Conservation (phyloP, 805 yeast genomes). For the Kockiozyma suomiensis region DNA sequence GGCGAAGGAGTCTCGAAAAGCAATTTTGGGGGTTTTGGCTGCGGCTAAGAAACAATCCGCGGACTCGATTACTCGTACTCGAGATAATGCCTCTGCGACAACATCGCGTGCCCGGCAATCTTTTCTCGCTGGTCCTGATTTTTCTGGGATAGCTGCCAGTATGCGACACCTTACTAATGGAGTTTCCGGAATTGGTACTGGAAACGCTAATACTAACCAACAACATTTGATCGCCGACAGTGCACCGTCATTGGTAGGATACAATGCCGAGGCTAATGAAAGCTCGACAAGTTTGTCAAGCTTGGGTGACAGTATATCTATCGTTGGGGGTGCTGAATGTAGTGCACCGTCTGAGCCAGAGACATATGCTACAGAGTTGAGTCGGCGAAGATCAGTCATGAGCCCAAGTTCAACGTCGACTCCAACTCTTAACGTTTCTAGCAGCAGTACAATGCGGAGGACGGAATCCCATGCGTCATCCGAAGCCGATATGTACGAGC, state of each 20-base stretch:
- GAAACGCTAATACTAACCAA: background rate
- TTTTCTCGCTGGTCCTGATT: constrained; percentile 16
- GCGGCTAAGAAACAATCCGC: constrained; percentile 30
- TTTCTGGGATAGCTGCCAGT: constrained; percentile 25
- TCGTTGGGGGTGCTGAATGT: constrained; percentile 7
- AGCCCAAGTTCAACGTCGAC: constrained; percentile 8
- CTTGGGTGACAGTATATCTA: background rate
- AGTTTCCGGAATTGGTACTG: background rate
- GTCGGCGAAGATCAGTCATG: background rate
- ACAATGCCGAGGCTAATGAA: constrained; percentile 15
- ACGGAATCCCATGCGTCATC: constrained; percentile 13
- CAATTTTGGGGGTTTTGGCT: constrained; percentile 27
- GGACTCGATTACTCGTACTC: constrained; percentile 23
- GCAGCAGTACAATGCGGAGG: background rate
- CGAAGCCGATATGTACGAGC: constrained; percentile 10
- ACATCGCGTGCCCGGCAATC: constrained; percentile 13
- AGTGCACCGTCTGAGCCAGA: constrained; percentile 22
- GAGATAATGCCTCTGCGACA: constrained; percentile 13
- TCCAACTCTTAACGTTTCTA: background rate
- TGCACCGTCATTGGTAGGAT: constrained; percentile 13
- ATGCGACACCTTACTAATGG: constrained; percentile 24
- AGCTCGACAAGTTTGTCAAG: constrained; percentile 23
- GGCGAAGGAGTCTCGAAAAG: constrained; percentile 28
- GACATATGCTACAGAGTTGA: constrained; percentile 9
- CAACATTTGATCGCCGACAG: background rate